Evolutionary conservation across 495 filamentous ascomycete genomes (phyloP), one percentile per base, ranked within the genome.

Genomic region (Lasiosphaeria miniovina): DNA sequence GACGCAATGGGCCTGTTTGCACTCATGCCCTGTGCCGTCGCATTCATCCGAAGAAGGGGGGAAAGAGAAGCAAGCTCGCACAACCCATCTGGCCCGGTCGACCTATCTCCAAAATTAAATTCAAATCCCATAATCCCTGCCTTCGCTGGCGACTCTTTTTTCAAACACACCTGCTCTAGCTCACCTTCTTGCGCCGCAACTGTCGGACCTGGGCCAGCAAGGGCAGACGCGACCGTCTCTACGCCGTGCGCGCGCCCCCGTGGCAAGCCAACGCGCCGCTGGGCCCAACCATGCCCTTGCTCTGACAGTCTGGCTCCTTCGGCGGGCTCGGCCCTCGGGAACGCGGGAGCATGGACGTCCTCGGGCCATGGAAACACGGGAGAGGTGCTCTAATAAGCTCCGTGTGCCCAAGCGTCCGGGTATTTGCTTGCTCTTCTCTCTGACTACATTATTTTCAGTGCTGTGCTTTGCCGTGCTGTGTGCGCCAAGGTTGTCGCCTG

Each of bases 111-210:
- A 48, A 11, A 48, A 35, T 46, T 46, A 9, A 48, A 34, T 56
- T 46, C 40, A 58, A 58, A 41, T 58, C 32, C 36, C 52, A 36
- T 3, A 52, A 11, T 43, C 35, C 35, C 33, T 51, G 46, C 48
- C 48, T 14, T 14, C 48, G 45, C 34, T 17, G 17, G 6, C 9
- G 9, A 33, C 34, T 33, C 6, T 17, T 41, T 58, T 58, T 58
- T 58, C 56, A 58, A 58, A 58, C 56, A 58, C 40, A 9, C 8
- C 56, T 7, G 56, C 46, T 34, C 49, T 6, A 12, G 34, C 35
- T n/a, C 31, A 24, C 15, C 31, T 43, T 43, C 54, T 58, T 32
- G 36, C 48, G 56, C 48, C 48, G 46, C 48, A 58, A 58, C 17
- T 15, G 11, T 24, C 48, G 14, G 32, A 15, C 9, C 15, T 12